Base-by-base conservation (phyloP, 257 asterid species). In the Voacanga thouarsii region DNA sequence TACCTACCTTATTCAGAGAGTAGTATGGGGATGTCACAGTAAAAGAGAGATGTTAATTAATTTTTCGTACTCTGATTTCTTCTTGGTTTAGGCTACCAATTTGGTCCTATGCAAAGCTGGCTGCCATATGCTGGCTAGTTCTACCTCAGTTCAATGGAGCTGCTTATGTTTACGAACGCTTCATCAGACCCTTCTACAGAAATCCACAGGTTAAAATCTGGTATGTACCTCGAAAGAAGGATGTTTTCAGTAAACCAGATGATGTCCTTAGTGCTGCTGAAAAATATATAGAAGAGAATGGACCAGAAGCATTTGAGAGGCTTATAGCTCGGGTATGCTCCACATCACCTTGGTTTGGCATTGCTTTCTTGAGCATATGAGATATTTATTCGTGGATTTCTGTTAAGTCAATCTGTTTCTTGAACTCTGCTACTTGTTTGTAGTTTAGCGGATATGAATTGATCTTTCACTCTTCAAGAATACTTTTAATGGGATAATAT, bases 101-200 rank as follows among this genome's bases (percentile, higher is more conserved):
- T 30, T 94, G 98, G 98, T 86, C 96, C 4, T 91, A 89, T 81
- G 91, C 87, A 47, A 94, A 94, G 82, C 81, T 94, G 63, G 85
- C 60, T 41, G 92, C 81, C 2, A 88, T 92, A 5, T 94, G 96
- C 89, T 94, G 98, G 97, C 82, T 94, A 72, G 97, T 92, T n/a
- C 81, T 94, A 83, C 98, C 98, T 6, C 77, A 89, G 53, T 94
- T 92, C 89, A 94, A 94, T 43, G 98, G 98, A 67, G 98, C 97
- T 44, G 88, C 97, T 2, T 90, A 90, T 72, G 93, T 94, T 8
- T 94, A 94, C 24, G 90, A 90, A 85, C 82, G 87, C 61, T 92
- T 90, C 90, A 87, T 94, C 43, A 86, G 97, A 77, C 97, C 97
- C 12, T 92, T 94, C 79, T 92, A 92, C 83, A 86, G 79, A 65